Conservation (phyloP, 129 eudicot genomes). For the Centaurea solstitialis region DNA sequence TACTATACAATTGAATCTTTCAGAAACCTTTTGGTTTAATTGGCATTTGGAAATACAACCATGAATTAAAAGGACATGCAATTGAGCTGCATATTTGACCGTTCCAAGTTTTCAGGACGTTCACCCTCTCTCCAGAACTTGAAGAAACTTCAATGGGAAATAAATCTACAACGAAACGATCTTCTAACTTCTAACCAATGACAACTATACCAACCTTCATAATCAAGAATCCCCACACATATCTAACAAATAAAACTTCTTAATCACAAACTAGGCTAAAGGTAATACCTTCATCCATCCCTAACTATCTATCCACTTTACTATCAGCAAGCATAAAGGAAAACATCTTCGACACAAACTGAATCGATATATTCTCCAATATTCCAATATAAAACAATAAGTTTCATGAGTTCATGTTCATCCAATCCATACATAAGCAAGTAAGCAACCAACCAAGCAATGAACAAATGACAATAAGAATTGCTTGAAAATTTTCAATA, state of each 20-base stretch:
- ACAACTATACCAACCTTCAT: background rate
- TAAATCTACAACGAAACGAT: background rate
- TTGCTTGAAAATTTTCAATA: background rate
- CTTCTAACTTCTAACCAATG: background rate
- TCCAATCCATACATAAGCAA: no score
- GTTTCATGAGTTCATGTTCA: background rate
- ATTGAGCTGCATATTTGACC: background rate
- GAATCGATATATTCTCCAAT: background rate
- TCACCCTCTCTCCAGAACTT: background rate
- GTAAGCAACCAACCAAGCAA: no score
- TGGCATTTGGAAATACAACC: background rate
- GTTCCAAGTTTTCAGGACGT: background rate
- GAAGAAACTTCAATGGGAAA: background rate
- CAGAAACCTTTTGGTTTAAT: background rate
- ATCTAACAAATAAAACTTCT: background rate
- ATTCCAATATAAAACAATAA: background rate
- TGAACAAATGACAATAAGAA: background rate
- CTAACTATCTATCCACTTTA: conserved; percentile 2
- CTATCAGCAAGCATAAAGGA: background rate
- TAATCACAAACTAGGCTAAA: background rate
- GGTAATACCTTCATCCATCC: background rate
- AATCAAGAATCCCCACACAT: conserved; percentile 1
- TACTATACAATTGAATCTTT: background rate
- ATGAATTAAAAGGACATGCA: background rate
- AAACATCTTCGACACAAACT: background rate